Evolutionary conservation across 169 alveolate species (phyloP).

Genomic region (Cryptosporidium ryanae): DNA sequence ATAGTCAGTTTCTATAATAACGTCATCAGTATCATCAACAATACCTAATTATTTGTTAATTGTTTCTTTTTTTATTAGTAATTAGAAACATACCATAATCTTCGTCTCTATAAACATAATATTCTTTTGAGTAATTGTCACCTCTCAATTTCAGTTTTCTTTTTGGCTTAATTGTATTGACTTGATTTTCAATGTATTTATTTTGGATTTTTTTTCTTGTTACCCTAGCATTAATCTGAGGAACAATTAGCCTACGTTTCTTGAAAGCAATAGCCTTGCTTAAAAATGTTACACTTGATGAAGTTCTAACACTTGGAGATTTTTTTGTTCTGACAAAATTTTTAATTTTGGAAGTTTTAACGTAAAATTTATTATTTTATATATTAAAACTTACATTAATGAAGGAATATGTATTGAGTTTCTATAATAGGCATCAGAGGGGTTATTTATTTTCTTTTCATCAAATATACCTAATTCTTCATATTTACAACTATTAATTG

Average conservation of each 20-base stretch:
- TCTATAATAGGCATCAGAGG: not conserved
- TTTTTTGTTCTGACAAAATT: constrained; percentile 8
- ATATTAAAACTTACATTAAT: constrained; percentile 38
- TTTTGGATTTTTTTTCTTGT: not conserved
- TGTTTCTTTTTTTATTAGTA: not conserved
- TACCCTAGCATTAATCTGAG: constrained; percentile 43
- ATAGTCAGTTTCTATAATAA: constrained; percentile 23
- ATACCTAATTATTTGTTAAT: constrained; percentile 20
- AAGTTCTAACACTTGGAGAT: constrained; percentile 35
- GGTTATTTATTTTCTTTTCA: not conserved
- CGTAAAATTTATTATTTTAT: not conserved
- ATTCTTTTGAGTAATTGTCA: constrained; percentile 11
- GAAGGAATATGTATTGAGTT: constrained; percentile 26
- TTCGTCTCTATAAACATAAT: constrained; percentile 44
- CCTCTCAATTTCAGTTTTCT: constrained; percentile 53
- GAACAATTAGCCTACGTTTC: constrained; percentile 60
- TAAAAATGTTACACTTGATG: constrained; percentile 56
- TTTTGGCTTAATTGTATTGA: constrained; percentile 4
- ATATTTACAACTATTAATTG: not conserved
- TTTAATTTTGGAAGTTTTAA: not conserved
- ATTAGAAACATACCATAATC: constrained; percentile 48
- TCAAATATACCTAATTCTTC: constrained; percentile 45
- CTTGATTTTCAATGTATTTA: not conserved
- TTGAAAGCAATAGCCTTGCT: constrained; percentile 44
- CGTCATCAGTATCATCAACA: constrained; percentile 38